phyloP scores from a whole-genome alignment of 306 rosid genomes.

The Cajanus cajan region DNA sequence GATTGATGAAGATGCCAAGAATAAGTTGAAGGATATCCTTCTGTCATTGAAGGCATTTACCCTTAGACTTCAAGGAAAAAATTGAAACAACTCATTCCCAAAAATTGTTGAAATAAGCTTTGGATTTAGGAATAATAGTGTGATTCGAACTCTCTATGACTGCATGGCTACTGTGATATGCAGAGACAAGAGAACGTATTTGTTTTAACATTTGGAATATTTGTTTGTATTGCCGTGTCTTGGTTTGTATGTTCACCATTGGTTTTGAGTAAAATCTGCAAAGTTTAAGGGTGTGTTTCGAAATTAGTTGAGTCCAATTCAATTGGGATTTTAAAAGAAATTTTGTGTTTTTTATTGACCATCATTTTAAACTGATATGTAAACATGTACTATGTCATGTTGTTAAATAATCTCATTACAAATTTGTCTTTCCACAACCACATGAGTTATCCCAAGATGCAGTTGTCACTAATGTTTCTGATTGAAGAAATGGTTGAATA shows the following conservation, averaged over 20 bases:
- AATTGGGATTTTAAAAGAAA: too few species aligned
- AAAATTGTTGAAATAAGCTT: not conserved
- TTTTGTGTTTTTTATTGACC: too few species aligned
- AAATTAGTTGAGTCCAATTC: too few species aligned
- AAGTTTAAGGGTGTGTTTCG: not conserved
- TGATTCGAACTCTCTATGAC: not conserved
- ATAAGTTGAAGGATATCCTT: slow-evolving; percentile 50
- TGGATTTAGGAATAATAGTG: slow-evolving; percentile 6
- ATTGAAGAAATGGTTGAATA: not conserved
- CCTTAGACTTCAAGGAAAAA: slow-evolving; percentile 42
- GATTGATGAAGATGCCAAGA: slow-evolving; percentile 53
- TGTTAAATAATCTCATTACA: not conserved
- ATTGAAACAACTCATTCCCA: not conserved
- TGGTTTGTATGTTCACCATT: not conserved
- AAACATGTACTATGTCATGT: too few species aligned
- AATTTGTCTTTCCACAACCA: not conserved
- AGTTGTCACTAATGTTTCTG: not conserved
- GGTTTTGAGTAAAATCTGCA: not conserved
- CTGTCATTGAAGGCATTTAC: slow-evolving; percentile 56
- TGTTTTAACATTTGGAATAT: not conserved
- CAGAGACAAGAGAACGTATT: not conserved
- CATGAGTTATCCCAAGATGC: not conserved
- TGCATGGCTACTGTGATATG: not conserved
- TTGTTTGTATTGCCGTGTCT: not conserved
- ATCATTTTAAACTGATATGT: too few species aligned